Evolutionary conservation across 2,329 filamentous ascomycete genomes (phyloP), one percentile per base, ranked within the genome.

Genomic region (Xylaria sp.): DNA sequence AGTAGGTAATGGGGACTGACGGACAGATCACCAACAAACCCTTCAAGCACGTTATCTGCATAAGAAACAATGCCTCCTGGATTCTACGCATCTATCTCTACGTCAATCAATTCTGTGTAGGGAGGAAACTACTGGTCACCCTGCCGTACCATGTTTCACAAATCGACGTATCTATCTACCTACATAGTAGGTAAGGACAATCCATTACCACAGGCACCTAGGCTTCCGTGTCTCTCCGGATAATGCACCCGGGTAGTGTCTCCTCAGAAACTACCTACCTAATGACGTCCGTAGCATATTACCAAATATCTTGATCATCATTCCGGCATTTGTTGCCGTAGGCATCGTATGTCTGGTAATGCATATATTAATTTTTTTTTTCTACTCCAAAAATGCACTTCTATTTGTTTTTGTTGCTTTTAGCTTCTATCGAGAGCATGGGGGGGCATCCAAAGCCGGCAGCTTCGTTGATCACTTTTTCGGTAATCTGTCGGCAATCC

Each of bases 201-300:
- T 59, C 30, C 21, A 50, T 56, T 61, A 12, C 9, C 64, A 12
- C 9, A 36, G 34, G 7, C 6, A 36, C 11, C 34, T n/a, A 14
- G 45, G 27, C 24, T 51, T 59, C 19, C n/a, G 17, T 64, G 19
- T 47, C 8, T 51, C 19, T 57, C 32, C 70, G 70, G 70, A 50
- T 71, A 71, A 56, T 61, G 70, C 70, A 71, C 70, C 68, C 70
- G 70, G 70, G 7, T 71, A 64, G 39, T 58, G 36, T 47, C 48
- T 47, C 12, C 14, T 14, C 14, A 12, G n/a, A 30, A 56, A 17
- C 21, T 34, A 9, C n/a, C n/a, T n/a, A n/a, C n/a, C n/a, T 4
- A 11, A 34, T 19, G 27, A 19, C 30, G 21, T 9, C 34, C 30
- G 19, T 5, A 21, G 17, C 19, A 24, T 55, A 4, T 1, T 39